Base-by-base conservation (phyloP, 2,329 filamentous ascomycete species). In the Cladosporium sp. region DNA sequence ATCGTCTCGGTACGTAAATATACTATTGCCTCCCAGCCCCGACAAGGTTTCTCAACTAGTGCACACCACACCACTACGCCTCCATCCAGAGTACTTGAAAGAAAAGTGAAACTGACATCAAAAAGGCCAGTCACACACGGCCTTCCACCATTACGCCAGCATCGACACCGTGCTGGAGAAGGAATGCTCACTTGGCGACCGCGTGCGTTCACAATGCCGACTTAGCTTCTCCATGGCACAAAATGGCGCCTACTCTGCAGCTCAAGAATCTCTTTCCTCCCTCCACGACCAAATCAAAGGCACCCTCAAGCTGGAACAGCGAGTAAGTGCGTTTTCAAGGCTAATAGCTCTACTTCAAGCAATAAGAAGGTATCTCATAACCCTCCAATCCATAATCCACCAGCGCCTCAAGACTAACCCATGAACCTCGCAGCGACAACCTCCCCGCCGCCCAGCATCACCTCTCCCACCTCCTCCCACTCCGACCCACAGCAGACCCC, bases 301-400 rank as follows among this genome's bases (percentile, higher is more conserved):
- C 3, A 84, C 87, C 0, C 79, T 91, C 65, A 95, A 90, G 66
- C 78, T 85, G 15, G 83, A 85, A 55, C 88, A 94, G 58, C 84
- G 85, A 62, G 82, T 86, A 73, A 72, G 79, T 55, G 82, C 82
- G 49, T 86, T 84, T 62, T 76, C 80, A 12, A 83, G 79, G 4
- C 75, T 89, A 38, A 73, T 88, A 51, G 49, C 49, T 11, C 49
- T 51, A 7, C 36, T 51, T 3, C 33, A 43, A 27, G 41, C 49
- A 5, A 41, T 39, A 12, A 25, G 45, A 22, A 48, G 18, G 45
- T 48, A 48, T 25, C 16, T 35, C 19, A 5, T 16, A 2, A 15
- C 16, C 3, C 15, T 13, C 4, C 27, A 11, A 12, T 7, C 8
- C 19, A 4, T 12, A 27, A 40, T 18, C 15, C 5, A 4, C 22